phyloP scores from a whole-genome alignment of 2,329 filamentous ascomycete genomes.

The Cladophialophora psammophila region DNA sequence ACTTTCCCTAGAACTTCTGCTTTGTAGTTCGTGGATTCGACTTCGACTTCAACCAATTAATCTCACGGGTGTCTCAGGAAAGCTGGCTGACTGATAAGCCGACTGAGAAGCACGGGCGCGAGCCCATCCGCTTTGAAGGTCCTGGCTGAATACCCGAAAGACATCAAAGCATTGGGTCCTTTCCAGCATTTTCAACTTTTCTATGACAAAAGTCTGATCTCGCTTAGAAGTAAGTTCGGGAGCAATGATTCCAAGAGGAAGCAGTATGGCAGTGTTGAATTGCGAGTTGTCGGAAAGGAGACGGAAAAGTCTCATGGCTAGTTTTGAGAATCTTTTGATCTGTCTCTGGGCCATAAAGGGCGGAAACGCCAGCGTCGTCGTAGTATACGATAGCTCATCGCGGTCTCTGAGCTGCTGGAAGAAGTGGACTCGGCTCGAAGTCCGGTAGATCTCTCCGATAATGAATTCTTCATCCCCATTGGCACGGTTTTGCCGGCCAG shows the following conservation, averaged over 20 bases:
- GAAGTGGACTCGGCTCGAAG: slow-evolving; percentile 16
- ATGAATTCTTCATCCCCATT: slow-evolving; percentile 8
- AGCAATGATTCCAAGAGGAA: slow-evolving; percentile 13
- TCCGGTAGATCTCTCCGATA: slow-evolving; percentile 17
- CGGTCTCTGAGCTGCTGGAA: slow-evolving; percentile 16
- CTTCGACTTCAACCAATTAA: slow-evolving; percentile 1
- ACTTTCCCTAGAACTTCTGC: not conserved
- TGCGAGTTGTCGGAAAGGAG: not conserved
- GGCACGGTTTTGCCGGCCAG: not conserved
- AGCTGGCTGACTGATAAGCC: not conserved
- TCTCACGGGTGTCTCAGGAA: not conserved
- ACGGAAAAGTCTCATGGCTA: slow-evolving; percentile 1
- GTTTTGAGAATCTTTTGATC: slow-evolving; percentile 5
- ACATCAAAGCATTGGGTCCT: slow-evolving; percentile 1
- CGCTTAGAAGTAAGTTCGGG: slow-evolving; percentile 1
- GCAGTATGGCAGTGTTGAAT: slow-evolving; percentile 10
- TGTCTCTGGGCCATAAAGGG: slow-evolving; percentile 12
- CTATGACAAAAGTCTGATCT: slow-evolving; percentile 7
- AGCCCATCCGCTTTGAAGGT: slow-evolving; percentile 1
- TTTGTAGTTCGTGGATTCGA: not conserved
- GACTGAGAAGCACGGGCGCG: not conserved
- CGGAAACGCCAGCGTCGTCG: slow-evolving; percentile 6
- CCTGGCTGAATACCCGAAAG: slow-evolving; percentile 10
- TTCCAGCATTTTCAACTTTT: slow-evolving; percentile 4
- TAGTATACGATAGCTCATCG: not conserved